Base-by-base conservation (phyloP, 176 grass and related monocot species). In the bread wheat (Triticum aestivum) region DNA sequence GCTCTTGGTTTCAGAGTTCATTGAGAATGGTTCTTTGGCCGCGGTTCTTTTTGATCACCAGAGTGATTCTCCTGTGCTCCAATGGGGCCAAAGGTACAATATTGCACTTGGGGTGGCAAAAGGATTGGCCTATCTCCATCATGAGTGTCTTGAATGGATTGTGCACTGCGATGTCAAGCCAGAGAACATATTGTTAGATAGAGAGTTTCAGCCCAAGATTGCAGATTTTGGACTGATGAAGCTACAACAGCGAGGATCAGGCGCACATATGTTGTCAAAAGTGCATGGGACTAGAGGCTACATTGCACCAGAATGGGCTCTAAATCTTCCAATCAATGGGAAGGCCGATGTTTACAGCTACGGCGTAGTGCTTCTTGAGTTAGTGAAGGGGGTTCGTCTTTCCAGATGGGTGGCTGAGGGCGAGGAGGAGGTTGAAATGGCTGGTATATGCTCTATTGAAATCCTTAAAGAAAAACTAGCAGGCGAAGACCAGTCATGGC, bases 171-270 rank as follows among this genome's bases (percentile, higher is more conserved):
- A 97, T n/a, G 42, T 94, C 33, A 79, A 94, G 37, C 90, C 90
- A 37, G 90, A 97, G 58, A 97, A 92, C 21, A 94, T 92, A 79
- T 18, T 89, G 29, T 70, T 94, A 44, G 86, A 94, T 18, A 9
- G 61, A 32, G 86, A 92, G 3, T 92, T 89, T 18, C 26, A 89
- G 18, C 92, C 92, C 8, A 90, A 92, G 30, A 89, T 92, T 37
- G 82, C 90, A 17, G 94, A 97, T 79, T 97, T 97, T 45, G 90
- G 90, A n/a, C 41, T 94, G 15, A 77, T 59, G 4, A 92, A 97
- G 66, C 54, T 94, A 61, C 33, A 89, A 24, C 62, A 69, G 5
- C 73, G 77, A 82, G 84, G 49, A 26, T 35, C 72, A 10, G 35
- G 14, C 5, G 41, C 45, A 23, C 51, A 45, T 7, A 85, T 76